Percentiles rank a stretch among this genome's conserved stretches.
phyloP scores from a whole-genome alignment of 75 land plant species.

The Sequoiadendron giganteum region DNA sequence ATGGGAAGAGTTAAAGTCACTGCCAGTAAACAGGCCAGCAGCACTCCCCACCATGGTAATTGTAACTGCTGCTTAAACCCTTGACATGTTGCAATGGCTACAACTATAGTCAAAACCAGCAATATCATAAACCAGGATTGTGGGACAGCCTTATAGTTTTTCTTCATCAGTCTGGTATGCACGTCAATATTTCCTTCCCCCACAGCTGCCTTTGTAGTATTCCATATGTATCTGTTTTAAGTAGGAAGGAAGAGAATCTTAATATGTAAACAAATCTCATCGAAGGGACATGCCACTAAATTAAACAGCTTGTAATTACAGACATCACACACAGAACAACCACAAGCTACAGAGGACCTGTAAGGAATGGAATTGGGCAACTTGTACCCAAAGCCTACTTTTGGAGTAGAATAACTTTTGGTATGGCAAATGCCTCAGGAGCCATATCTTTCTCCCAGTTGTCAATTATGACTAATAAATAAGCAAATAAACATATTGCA shows the following conservation, averaged over 20 bases:
- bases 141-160: conserved; percentile 51
- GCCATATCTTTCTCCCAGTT: neutral
- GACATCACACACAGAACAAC: neutral
- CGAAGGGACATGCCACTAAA: neutral
- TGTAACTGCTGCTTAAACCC: conserved; percentile 39
- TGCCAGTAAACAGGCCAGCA: conserved; percentile 32
- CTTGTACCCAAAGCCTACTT: neutral
- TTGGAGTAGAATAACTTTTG: neutral
- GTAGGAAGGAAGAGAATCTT: neutral
- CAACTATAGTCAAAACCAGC: conserved; percentile 16
- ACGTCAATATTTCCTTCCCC: conserved; percentile 30
- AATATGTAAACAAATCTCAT: neutral
- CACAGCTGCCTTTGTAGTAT: conserved; percentile 20
- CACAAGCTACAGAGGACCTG: too few species aligned
- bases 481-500: neutral
- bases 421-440: neutral
- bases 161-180: conserved; percentile 63
- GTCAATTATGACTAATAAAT: too few species aligned
- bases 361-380: too few species aligned
- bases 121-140: conserved; percentile 42
- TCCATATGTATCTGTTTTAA: conserved; percentile 37
- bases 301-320: neutral
- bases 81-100: conserved; percentile 34
- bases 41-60: conserved; percentile 52
- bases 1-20: conserved; percentile 41